Percentiles rank a stretch among this genome's conserved stretches.
Evolutionary conservation across 176 grass and related monocot species (phyloP).

Genomic region (Ensete ventricosum): DNA sequence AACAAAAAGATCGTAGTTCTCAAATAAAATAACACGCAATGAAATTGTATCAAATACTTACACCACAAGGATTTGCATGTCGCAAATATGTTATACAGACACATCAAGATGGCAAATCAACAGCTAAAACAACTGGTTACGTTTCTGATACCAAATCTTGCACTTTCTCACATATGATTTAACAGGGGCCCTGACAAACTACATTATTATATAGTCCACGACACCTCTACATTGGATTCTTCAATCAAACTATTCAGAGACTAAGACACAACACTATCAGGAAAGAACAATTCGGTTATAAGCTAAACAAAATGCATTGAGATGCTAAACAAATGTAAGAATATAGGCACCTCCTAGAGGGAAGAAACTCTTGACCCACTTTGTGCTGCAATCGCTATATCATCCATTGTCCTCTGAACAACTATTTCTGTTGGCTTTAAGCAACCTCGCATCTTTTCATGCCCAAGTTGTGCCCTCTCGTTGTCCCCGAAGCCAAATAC

Average conservation of each 20-base stretch:
- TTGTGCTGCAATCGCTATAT: slow-evolving; percentile 62
- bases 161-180: not conserved
- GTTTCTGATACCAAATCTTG: not conserved
- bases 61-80: too few relatives aligned
- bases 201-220: too few relatives aligned
- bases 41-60: too few relatives aligned
- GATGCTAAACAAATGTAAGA: not conserved
- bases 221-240: too few relatives aligned
- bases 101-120: not conserved
- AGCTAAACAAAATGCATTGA: not conserved
- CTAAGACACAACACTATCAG: not conserved
- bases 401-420: slow-evolving; percentile 61
- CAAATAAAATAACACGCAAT: too few relatives aligned
- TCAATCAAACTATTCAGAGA: not conserved
- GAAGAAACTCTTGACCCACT: slow-evolving; percentile 27
- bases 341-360: too few relatives aligned
- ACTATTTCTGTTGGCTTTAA: slow-evolving; percentile 91
- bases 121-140: not conserved
- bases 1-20: too few relatives aligned
- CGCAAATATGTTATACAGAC: too few relatives aligned
- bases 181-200: too few relatives aligned
- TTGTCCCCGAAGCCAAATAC: slow-evolving; percentile 98
- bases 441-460: slow-evolving; percentile 68
- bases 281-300: not conserved
- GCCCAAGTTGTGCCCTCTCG: slow-evolving; percentile 87